Evolutionary conservation across 805 yeast species (phyloP).

Genomic region (Candida berthetii): DNA sequence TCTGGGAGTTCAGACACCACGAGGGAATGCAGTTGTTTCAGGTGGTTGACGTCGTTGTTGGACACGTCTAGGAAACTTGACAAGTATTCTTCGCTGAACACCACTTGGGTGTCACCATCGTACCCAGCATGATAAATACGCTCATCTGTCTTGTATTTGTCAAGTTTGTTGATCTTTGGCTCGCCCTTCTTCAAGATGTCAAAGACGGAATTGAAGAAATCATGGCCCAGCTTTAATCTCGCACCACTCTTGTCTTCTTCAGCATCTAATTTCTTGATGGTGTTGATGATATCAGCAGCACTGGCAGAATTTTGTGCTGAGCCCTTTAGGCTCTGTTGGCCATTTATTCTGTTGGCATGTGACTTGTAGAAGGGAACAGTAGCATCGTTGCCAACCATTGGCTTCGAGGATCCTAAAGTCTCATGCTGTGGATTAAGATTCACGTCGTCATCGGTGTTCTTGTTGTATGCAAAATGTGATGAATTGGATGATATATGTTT

Average conservation of each 20-base stretch:
- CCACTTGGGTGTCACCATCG: constrained; percentile 29
- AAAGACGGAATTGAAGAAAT: constrained; percentile 37
- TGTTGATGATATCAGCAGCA: neutral
- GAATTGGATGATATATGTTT: no score
- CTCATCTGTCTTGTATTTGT: constrained; percentile 36
- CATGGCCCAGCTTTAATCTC: constrained; percentile 29
- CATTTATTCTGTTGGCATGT: constrained; percentile 6
- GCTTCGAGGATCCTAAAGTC: neutral
- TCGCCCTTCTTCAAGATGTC: constrained; percentile 31
- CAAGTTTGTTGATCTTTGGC: constrained; percentile 39
- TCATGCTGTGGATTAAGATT: constrained; percentile 4
- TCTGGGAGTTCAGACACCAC: constrained; percentile 45
- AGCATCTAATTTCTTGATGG: constrained; percentile 9
- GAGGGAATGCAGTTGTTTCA: constrained; percentile 40
- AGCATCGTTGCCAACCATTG: constrained; percentile 3
- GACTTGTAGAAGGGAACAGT: constrained; percentile 21
- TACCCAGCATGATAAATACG: constrained; percentile 52
- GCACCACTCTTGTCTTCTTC: constrained; percentile 26
- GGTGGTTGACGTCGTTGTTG: constrained; percentile 32
- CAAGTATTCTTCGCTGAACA: constrained; percentile 49
- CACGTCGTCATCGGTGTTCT: constrained; percentile 1
- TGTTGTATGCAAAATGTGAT: no score
- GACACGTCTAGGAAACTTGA: constrained; percentile 40
- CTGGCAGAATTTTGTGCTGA: no score
- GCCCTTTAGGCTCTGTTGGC: neutral